Evolutionary conservation across 148 eudicot genomes (phyloP).

Genomic region (Chenopodium quinoa): DNA sequence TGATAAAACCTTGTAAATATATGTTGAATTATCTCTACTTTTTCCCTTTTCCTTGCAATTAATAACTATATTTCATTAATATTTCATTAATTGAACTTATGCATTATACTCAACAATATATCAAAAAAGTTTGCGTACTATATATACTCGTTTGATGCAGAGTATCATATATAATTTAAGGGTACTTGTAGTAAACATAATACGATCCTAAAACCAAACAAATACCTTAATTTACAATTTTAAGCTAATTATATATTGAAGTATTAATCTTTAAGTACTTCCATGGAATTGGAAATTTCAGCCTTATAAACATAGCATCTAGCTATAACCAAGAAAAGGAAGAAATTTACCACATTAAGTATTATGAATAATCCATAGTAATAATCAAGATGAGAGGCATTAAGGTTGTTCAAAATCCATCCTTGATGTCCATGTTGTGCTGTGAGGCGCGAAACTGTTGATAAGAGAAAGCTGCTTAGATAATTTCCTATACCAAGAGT

Average conservation of each 20-base stretch:
- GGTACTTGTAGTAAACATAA: background rate
- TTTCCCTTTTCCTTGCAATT: background rate
- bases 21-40: background rate
- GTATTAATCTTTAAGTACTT: conserved; percentile 42
- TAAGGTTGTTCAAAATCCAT: conserved; percentile 77
- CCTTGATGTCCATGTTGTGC: conserved; percentile 48
- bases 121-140: too few species aligned
- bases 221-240: background rate
- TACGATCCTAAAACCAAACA: background rate
- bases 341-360: conserved; percentile 53
- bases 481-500: conserved; percentile 68
- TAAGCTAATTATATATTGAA: background rate
- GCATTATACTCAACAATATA: too few species aligned
- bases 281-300: conserved; percentile 57
- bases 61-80: too few species aligned
- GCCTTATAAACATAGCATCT: conserved; percentile 62
- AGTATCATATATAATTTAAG: too few species aligned
- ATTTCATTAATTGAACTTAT: too few species aligned
- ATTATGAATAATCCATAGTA: conserved; percentile 58
- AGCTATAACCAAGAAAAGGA: conserved; percentile 45
- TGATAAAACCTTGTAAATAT: background rate
- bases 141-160: too few species aligned
- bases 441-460: conserved; percentile 51
- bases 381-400: conserved; percentile 70
- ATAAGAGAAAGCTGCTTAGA: conserved; percentile 62